Conservation (phyloP, 1,284 basidiomycete genomes). For the Microbotryomycetes sp. region DNA sequence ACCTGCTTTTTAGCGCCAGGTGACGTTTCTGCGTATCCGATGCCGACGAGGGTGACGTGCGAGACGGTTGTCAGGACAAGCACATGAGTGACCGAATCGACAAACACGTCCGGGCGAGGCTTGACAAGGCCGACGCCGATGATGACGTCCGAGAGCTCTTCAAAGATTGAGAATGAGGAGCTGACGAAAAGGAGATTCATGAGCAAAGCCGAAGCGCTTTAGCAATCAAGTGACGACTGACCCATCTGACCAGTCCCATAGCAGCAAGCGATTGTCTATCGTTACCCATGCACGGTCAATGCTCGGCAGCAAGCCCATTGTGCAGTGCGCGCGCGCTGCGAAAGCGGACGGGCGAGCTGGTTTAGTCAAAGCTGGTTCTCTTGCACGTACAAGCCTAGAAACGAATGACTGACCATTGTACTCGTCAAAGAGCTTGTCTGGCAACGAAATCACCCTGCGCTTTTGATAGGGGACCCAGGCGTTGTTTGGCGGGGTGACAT, state of each 20-base stretch:
- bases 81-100: conserved; percentile 83
- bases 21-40: conserved; percentile 54
- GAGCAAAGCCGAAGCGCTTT: too few species aligned
- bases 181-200: conserved; percentile 43
- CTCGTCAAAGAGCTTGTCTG: conserved; percentile 72
- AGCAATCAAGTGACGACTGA: conserved; percentile 42
- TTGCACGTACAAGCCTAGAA: not conserved
- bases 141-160: conserved; percentile 69
- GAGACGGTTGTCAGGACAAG: conserved; percentile 84
- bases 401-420: conserved; percentile 55
- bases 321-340: conserved; percentile 29
- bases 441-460: conserved; percentile 64
- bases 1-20: conserved; percentile 53
- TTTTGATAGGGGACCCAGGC: conserved; percentile 73
- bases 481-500: conserved; percentile 68
- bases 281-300: conserved; percentile 94
- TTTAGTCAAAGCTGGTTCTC: not conserved
- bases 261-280: conserved; percentile 85
- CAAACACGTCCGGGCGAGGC: conserved; percentile 66
- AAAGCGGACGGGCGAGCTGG: not conserved
- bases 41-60: conserved; percentile 75
- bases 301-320: conserved; percentile 85
- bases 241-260: conserved; percentile 96
- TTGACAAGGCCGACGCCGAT: conserved; percentile 70
- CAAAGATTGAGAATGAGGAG: conserved; percentile 77